Conservation (phyloP, 192 early-diverging fungal species). For the Podila minutissima region DNA sequence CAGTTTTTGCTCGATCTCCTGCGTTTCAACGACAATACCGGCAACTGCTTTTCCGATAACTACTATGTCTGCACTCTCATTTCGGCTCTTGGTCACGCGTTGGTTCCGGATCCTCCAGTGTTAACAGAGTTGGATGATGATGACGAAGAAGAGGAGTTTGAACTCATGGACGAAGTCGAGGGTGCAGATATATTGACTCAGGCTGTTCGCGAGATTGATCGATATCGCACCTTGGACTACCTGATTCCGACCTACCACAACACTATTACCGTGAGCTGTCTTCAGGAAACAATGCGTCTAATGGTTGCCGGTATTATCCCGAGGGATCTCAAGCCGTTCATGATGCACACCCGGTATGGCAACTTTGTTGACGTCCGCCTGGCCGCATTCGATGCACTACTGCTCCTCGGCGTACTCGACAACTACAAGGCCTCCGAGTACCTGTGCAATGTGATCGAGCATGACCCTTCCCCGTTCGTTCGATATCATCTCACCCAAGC, state of each 20-base stretch:
- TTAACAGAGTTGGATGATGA: slow-evolving; percentile 39
- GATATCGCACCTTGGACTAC: slow-evolving; percentile 80
- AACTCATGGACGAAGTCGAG: slow-evolving; percentile 51
- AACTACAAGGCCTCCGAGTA: slow-evolving; percentile 59
- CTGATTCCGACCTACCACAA: slow-evolving; percentile 91
- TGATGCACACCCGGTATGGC: slow-evolving; percentile 77
- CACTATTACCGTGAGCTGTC: slow-evolving; percentile 79
- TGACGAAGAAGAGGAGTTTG: slow-evolving; percentile 39
- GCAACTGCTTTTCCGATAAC: slow-evolving; percentile 85
- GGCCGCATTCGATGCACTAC: slow-evolving; percentile 76
- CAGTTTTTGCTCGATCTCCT: slow-evolving; percentile 81
- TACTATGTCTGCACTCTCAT: slow-evolving; percentile 83
- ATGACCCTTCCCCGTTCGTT: slow-evolving; percentile 72
- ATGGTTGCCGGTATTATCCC: slow-evolving; percentile 74
- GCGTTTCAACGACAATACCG: slow-evolving; percentile 93
- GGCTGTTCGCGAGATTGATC: slow-evolving; percentile 77
- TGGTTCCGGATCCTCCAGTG: slow-evolving; percentile 57
- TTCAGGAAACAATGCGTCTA: slow-evolving; percentile 78
- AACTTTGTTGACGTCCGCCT: slow-evolving; percentile 79
- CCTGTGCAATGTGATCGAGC: slow-evolving; percentile 65
- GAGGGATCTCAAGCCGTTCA: slow-evolving; percentile 73
- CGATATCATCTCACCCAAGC: slow-evolving; percentile 64
- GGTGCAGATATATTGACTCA: slow-evolving; percentile 62
- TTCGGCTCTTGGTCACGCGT: slow-evolving; percentile 70
- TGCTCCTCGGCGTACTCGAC: slow-evolving; percentile 75